Percentiles rank a stretch among this genome's conserved stretches.
phyloP scores from a whole-genome alignment of 2,329 filamentous ascomycete species.

The Delphinella strobiligena region DNA sequence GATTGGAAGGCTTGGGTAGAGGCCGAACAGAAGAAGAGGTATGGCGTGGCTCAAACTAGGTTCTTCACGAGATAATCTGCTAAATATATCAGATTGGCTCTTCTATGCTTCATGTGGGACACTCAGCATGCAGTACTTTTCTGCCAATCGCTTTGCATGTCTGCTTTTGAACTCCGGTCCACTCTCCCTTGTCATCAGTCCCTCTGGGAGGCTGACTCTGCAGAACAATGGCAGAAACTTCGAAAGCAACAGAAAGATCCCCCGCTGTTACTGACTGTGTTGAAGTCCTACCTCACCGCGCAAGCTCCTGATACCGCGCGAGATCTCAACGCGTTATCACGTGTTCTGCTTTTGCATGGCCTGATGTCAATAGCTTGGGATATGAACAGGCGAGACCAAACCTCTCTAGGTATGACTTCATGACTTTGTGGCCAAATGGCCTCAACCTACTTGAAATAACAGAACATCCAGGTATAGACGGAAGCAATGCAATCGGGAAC shows the following conservation, averaged over 20 bases:
- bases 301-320: conserved; percentile 18
- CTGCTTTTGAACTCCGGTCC: conserved; percentile 48
- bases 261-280: conserved; percentile 37
- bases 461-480: conserved; percentile 14
- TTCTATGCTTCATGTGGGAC: conserved; percentile 56
- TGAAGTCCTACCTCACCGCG: conserved; percentile 44
- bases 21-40: conserved; percentile 47
- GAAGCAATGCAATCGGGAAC: conserved; percentile 24
- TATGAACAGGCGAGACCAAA: conserved; percentile 50
- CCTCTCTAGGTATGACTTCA: conserved; percentile 38
- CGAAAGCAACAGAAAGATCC: conserved; percentile 25
- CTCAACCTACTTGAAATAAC: not conserved
- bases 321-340: conserved; percentile 39
- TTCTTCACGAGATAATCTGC: not conserved
- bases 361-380: conserved; percentile 53
- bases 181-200: conserved; percentile 43
- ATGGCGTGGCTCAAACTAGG: too few relatives aligned
- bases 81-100: conserved; percentile 30
- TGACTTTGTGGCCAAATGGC: not conserved
- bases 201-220: conserved; percentile 46
- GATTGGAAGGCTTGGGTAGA: conserved; percentile 44
- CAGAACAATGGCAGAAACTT: conserved; percentile 37
- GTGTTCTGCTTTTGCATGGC: conserved; percentile 46
- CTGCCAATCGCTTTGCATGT: conserved; percentile 56
- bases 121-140: conserved; percentile 53